Percentiles rank a stretch among this genome's conserved stretches.
Conservation (phyloP, 495 filamentous ascomycete genomes). For the Tuber brumale region DNA sequence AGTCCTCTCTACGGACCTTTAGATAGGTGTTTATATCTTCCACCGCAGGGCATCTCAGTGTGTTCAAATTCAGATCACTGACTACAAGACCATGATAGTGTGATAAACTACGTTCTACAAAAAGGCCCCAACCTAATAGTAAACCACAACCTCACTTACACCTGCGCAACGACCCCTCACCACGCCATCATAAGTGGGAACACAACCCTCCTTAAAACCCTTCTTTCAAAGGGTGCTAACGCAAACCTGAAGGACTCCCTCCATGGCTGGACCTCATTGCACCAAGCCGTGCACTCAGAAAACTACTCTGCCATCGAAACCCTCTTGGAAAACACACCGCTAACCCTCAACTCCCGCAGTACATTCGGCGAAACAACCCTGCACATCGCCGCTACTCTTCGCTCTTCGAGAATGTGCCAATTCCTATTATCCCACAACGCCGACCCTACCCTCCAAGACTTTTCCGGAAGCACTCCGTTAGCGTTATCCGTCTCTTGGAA, state of each 20-base stretch:
- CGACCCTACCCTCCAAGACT: neutral
- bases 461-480: constrained; percentile 2
- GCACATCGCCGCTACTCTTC: neutral
- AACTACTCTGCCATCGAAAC: neutral
- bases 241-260: neutral
- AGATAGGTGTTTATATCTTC: neutral
- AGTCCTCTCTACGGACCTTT: neutral
- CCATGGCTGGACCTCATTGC: neutral
- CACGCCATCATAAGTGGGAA: constrained; percentile 1
- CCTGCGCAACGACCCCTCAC: neutral
- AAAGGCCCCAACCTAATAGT: neutral
- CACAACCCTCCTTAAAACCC: constrained; percentile 2
- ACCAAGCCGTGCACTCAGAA: constrained; percentile 1
- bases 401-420: neutral
- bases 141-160: constrained; percentile 1
- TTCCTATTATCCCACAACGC: neutral
- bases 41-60: neutral
- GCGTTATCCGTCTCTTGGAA: neutral
- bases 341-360: neutral
- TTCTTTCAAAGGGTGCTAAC: constrained; percentile 1
- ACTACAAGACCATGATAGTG: neutral
- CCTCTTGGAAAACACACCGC: neutral
- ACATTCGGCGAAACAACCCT: neutral
- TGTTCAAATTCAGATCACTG: neutral
- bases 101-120: neutral